A percentile compares a stretch with the other conserved stretches of the same genome.
Evolutionary conservation across 352 stramenopile genomes (phyloP).

Genomic region (Phytophthora rubi): DNA sequence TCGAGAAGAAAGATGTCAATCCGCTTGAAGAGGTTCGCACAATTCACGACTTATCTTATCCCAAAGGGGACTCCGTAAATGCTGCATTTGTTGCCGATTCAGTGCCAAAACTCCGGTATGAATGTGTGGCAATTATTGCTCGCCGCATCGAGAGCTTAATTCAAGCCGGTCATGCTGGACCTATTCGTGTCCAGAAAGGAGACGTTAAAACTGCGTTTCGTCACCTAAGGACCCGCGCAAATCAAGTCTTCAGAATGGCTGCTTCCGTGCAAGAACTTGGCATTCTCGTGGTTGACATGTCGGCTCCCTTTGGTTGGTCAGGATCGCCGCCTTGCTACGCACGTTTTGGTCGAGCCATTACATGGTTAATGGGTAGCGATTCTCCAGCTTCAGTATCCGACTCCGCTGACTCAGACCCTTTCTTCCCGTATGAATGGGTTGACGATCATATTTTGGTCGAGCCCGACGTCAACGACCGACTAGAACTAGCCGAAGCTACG

Average conservation of each 20-base stretch:
- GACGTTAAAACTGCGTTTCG: slow-evolving; percentile 24
- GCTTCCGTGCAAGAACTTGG: slow-evolving; percentile 7
- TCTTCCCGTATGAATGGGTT: slow-evolving; percentile 40
- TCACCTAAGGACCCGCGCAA: slow-evolving; percentile 1
- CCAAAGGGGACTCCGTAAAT: slow-evolving; percentile 3
- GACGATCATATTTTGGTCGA: slow-evolving; percentile 39
- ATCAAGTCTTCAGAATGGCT: slow-evolving; percentile 20
- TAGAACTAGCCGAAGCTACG: not conserved
- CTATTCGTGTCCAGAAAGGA: slow-evolving; percentile 17
- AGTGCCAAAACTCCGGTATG: not conserved
- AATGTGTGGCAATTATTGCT: not conserved
- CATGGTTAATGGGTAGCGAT: not conserved
- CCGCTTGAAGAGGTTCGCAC: not conserved
- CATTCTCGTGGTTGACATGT: slow-evolving; percentile 15
- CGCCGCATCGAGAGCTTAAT: not conserved
- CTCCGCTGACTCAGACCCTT: slow-evolving; percentile 8
- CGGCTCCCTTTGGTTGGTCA: slow-evolving; percentile 2
- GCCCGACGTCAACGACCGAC: not conserved
- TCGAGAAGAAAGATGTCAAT: not conserved
- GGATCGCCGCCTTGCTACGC: not conserved
- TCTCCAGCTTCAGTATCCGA: not conserved
- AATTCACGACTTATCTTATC: not conserved
- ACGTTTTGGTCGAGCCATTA: slow-evolving; percentile 2
- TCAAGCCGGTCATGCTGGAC: not conserved
- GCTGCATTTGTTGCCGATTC: not conserved